A percentile compares a stretch with the other conserved stretches of the same genome.
These are phyloP conservation scores for Viridothelium virens DNA, from an alignment of 495 filamentous ascomycete species.

Conservation along the genomic window DNA sequence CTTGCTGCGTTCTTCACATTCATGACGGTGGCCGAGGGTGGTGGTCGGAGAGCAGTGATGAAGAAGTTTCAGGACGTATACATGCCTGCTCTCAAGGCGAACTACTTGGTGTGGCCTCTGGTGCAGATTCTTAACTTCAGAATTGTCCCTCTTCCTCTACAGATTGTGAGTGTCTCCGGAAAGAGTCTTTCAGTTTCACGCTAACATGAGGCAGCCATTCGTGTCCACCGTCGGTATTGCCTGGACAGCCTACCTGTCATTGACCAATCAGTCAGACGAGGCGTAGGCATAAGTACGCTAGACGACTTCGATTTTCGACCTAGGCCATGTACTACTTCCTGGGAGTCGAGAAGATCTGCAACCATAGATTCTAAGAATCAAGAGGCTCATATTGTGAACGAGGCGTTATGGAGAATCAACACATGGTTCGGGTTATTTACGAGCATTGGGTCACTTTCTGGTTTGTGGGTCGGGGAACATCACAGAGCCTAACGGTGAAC, in stretches of 20 bases:
- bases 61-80: constrained; percentile 92
- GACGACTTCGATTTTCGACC: background rate
- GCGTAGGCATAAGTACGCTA: constrained; percentile 15
- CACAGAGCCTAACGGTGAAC: background rate
- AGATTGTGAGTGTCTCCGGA: constrained; percentile 63
- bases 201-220: constrained; percentile 60
- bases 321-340: background rate
- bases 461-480: background rate
- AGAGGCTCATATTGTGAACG: background rate
- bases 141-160: constrained; percentile 88
- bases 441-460: background rate
- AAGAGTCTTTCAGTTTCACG: background rate
- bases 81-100: constrained; percentile 86
- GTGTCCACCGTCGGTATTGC: constrained; percentile 94
- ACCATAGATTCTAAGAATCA: background rate
- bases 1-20: constrained; percentile 86
- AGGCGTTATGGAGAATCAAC: background rate
- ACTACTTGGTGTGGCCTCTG: constrained; percentile 90
- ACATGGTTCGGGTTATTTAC: background rate
- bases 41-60: constrained; percentile 67
- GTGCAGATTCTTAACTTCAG: constrained; percentile 98
- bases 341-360: background rate
- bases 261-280: constrained; percentile 84
- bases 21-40: constrained; percentile 95
- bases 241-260: constrained; percentile 97